Percentiles rank a stretch among this genome's conserved stretches.
phyloP scores from a whole-genome alignment of 1,284 basidiomycete species.

The Lignosus rhinocerotis region DNA sequence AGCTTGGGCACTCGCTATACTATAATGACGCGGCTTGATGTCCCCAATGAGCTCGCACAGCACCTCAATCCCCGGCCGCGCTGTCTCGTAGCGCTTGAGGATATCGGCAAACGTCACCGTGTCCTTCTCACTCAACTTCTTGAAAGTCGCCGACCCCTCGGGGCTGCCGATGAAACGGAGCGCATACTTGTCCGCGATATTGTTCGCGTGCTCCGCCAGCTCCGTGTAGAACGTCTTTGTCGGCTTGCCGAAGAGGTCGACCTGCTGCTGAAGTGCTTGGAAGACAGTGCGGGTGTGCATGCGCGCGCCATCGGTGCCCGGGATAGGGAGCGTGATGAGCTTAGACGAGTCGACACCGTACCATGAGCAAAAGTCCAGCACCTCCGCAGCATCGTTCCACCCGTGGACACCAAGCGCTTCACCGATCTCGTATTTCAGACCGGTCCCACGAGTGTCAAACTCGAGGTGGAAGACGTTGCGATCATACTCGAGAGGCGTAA shows the following conservation, averaged over 20 bases:
- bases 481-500: slow-evolving; percentile 95
- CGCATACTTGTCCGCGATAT: slow-evolving; percentile 76
- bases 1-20: slow-evolving; percentile 93
- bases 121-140: slow-evolving; percentile 93
- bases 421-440: slow-evolving; percentile 93
- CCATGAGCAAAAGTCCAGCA: slow-evolving; percentile 88
- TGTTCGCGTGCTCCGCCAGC: slow-evolving; percentile 77
- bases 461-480: slow-evolving; percentile 99
- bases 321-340: slow-evolving; percentile 81
- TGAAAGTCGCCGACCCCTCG: slow-evolving; percentile 91
- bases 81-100: slow-evolving; percentile 78
- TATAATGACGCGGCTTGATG: slow-evolving; percentile 98
- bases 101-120: slow-evolving; percentile 95
- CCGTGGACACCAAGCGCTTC: slow-evolving; percentile 98
- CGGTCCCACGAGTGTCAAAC: slow-evolving; percentile 90
- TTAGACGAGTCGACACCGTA: slow-evolving; percentile 86
- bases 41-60: slow-evolving; percentile 90
- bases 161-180: slow-evolving; percentile 92
- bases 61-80: slow-evolving; percentile 77
- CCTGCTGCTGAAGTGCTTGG: slow-evolving; percentile 94
- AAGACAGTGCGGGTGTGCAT: slow-evolving; percentile 92
- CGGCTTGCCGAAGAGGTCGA: slow-evolving; percentile 95
- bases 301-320: slow-evolving; percentile 52
- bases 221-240: slow-evolving; percentile 95
- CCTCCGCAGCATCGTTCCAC: slow-evolving; percentile 94